A percentile compares a stretch with the other conserved stretches of the same genome.
phyloP scores from a whole-genome alignment of 2,329 filamentous ascomycete species.

The Cladosporium sp. region DNA sequence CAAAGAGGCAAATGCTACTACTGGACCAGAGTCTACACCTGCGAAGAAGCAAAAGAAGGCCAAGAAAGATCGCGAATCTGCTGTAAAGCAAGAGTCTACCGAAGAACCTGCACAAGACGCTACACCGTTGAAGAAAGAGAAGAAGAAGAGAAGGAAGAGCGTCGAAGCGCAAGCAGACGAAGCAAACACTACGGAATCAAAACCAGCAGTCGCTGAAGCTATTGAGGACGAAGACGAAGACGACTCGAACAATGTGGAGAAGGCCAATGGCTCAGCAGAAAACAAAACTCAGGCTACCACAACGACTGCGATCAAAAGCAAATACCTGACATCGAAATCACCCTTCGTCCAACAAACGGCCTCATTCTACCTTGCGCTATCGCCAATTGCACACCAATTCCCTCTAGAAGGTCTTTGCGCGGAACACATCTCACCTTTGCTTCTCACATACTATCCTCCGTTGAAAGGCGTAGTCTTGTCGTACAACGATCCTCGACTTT shows the following conservation, averaged over 20 bases:
- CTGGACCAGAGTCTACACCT: slow-evolving; percentile 8
- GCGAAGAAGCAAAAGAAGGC: slow-evolving; percentile 37
- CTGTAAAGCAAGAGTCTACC: slow-evolving; percentile 16
- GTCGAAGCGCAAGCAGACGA: slow-evolving; percentile 7
- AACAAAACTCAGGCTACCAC: slow-evolving; percentile 4
- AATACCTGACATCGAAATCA: slow-evolving; percentile 37
- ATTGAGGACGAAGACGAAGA: not conserved
- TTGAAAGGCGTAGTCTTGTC: slow-evolving; percentile 70
- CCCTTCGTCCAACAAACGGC: slow-evolving; percentile 77
- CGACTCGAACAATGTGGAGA: not conserved
- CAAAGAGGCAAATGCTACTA: not conserved
- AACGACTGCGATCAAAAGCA: slow-evolving; percentile 6
- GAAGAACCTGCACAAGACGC: not conserved
- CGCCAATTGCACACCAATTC: slow-evolving; percentile 64
- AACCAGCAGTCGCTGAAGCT: not conserved
- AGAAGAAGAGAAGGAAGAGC: slow-evolving; percentile 10
- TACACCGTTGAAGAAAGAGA: slow-evolving; percentile 7
- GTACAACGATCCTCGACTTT: slow-evolving; percentile 66
- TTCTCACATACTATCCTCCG: slow-evolving; percentile 71
- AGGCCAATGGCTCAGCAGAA: slow-evolving; percentile 8
- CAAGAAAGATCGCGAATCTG: slow-evolving; percentile 21
- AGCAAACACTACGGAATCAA: not conserved
- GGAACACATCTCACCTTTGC: slow-evolving; percentile 69
- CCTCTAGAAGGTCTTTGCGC: slow-evolving; percentile 67
- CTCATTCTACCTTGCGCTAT: slow-evolving; percentile 74